These are phyloP conservation scores for Magnolia changhungtana DNA, from an alignment of 164 flowering plant genomes.

Conservation along the genomic window DNA sequence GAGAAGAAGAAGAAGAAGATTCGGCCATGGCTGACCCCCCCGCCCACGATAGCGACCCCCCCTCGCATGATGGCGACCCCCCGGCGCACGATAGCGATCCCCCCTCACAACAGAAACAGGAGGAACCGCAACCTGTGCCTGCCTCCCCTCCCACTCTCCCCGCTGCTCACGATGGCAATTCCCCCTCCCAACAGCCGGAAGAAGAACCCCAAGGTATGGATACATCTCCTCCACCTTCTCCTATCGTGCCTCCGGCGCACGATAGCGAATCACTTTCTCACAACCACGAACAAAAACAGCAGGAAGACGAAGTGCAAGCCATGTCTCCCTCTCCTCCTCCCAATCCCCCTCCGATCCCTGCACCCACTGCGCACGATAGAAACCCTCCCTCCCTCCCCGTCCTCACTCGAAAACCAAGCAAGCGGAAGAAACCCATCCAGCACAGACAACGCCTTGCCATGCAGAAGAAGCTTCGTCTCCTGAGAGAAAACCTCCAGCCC, in stretches of 20 bases:
- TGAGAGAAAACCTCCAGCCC: constrained; percentile 36
- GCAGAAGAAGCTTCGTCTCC: constrained; percentile 37
- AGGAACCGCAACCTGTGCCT: neutral
- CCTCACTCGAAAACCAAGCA: constrained; percentile 23
- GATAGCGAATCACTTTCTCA: constrained; percentile 11
- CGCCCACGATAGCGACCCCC: neutral
- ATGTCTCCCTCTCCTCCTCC: neutral
- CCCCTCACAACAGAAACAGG: neutral
- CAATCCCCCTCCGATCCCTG: neutral
- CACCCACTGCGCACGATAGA: constrained; percentile 6
- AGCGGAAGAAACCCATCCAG: constrained; percentile 31
- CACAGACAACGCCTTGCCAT: constrained; percentile 23
- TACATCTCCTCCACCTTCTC: constrained; percentile 15
- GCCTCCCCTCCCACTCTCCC: neutral
- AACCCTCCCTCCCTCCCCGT: constrained; percentile 11
- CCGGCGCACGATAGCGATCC: neutral
- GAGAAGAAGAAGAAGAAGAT: constrained; percentile 8
- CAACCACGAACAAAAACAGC: neutral
- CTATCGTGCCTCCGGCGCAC: constrained; percentile 1
- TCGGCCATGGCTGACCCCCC: neutral
- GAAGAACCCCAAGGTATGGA: constrained; percentile 24
- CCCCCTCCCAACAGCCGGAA: neutral
- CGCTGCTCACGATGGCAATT: neutral
- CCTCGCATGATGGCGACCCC: neutral
- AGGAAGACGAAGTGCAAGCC: neutral